Conservation (phyloP, 2,329 filamentous ascomycete species). For the Diaporthe sp. region DNA sequence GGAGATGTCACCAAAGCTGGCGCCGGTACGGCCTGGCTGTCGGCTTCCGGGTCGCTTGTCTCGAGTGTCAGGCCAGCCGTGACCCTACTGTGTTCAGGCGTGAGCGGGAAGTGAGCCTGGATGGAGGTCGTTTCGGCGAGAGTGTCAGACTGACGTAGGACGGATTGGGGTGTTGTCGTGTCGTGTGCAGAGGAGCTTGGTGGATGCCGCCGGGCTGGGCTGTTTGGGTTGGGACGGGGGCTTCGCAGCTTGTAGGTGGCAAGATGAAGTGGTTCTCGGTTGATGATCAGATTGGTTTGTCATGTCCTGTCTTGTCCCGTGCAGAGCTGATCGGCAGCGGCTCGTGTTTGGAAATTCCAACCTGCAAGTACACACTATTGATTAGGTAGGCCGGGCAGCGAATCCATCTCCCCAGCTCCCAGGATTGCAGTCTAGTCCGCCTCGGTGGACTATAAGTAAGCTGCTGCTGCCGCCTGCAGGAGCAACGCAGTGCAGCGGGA, state of each 20-base stretch:
- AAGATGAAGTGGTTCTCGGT: conserved; percentile 26
- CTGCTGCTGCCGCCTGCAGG: neutral
- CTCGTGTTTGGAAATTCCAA: conserved; percentile 23
- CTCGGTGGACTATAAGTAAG: neutral
- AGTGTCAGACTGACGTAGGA: neutral
- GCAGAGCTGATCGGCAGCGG: conserved; percentile 14
- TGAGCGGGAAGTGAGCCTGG: neutral
- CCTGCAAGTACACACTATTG: neutral
- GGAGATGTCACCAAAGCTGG: neutral
- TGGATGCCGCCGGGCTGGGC: neutral
- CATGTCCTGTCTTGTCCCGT: conserved; percentile 4
- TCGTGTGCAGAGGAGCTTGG: conserved; percentile 8
- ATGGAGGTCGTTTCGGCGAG: neutral
- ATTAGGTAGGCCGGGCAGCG: neutral
- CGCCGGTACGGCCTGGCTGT: neutral
- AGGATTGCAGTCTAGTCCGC: neutral
- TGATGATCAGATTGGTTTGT: neutral
- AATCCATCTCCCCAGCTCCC: neutral
- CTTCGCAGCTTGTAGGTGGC: conserved; percentile 1
- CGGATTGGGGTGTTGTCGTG: neutral
- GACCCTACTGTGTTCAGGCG: neutral
- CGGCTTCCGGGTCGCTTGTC: neutral
- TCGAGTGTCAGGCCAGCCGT: neutral
- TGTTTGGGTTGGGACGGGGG: neutral
- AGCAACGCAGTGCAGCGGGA: neutral